These are phyloP conservation scores for Sequoia sempervirens DNA, from an alignment of 75 land plant genomes.

Conservation along the genomic window DNA sequence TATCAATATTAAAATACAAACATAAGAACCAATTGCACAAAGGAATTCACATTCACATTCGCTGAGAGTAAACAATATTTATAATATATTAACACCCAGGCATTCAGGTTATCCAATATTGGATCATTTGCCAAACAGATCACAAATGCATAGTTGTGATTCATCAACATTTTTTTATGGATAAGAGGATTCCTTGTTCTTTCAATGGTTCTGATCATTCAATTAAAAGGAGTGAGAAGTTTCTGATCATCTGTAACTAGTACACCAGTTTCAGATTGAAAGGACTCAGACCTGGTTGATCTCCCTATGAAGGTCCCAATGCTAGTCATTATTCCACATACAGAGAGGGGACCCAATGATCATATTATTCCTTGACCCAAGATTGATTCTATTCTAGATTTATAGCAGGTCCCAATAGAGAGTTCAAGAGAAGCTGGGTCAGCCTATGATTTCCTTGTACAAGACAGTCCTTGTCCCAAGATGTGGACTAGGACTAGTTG, in stretches of 20 bases:
- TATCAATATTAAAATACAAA: neutral
- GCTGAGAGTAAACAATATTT: too few species aligned
- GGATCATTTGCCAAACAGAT: neutral
- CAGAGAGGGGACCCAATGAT: neutral
- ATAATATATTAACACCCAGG: neutral
- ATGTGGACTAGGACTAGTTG: neutral
- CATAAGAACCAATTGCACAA: neutral
- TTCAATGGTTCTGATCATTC: neutral
- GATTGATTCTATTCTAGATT: neutral
- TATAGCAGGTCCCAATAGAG: too few species aligned
- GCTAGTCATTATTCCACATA: neutral
- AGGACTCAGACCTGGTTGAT: neutral
- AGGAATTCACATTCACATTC: neutral
- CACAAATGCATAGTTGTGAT: neutral
- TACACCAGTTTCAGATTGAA: neutral
- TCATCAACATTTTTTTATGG: neutral
- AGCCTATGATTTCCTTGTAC: neutral
- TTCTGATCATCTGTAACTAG: neutral
- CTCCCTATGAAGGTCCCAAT: too few species aligned
- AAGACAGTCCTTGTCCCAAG: neutral
- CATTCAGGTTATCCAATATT: neutral
- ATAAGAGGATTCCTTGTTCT: neutral
- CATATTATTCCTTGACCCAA: neutral
- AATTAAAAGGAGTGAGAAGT: neutral
- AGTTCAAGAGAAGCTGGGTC: neutral